phyloP scores from a whole-genome alignment of 148 eudicot species.

The Fallopia convolvulus region DNA sequence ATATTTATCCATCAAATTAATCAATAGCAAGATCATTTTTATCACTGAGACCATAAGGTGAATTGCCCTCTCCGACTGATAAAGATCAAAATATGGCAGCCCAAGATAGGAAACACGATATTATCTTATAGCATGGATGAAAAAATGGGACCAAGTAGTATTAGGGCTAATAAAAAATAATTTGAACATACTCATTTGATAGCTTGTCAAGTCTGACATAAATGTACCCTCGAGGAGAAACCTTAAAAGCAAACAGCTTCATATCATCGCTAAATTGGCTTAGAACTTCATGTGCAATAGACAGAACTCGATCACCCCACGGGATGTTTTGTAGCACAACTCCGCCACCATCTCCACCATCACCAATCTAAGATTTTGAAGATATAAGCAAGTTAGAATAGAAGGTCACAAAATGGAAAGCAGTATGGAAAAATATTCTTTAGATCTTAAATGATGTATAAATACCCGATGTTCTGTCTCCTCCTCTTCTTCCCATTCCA shows the following conservation, averaged over 20 bases:
- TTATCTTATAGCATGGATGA: neutral
- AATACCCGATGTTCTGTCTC: constrained; percentile 76
- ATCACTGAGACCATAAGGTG: neutral
- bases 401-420: neutral
- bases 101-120: neutral
- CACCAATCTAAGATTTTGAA: constrained; percentile 49
- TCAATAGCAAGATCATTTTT: neutral
- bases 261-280: constrained; percentile 54
- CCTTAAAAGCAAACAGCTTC: constrained; percentile 65
- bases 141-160: neutral
- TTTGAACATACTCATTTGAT: constrained; percentile 41
- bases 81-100: neutral
- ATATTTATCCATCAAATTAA: neutral
- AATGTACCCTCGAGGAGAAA: constrained; percentile 71
- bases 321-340: constrained; percentile 63
- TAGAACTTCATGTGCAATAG: constrained; percentile 67
- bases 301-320: constrained; percentile 80
- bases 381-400: neutral
- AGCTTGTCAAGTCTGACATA: constrained; percentile 84
- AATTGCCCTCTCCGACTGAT: neutral
- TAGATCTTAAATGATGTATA: neutral
- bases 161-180: neutral
- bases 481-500: constrained; percentile 88
- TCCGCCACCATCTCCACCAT: constrained; percentile 99
- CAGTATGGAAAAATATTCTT: neutral